Evolutionary conservation across 192 early-diverging fungal genomes (phyloP).

Genomic region (Jimgerdemannia lactiflua): DNA sequence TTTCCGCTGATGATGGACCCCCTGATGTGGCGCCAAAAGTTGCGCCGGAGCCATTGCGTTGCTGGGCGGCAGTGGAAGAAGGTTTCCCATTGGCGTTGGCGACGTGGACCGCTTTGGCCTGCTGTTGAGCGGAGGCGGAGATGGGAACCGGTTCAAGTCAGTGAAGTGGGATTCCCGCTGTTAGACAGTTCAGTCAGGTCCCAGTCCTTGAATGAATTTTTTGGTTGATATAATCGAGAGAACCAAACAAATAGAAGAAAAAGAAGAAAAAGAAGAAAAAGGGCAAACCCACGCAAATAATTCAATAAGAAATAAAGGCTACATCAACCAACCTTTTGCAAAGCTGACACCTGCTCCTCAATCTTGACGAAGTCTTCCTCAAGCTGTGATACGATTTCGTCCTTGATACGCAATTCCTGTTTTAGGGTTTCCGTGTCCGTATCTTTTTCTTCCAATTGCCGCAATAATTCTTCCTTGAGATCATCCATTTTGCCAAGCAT

Average conservation of each 20-base stretch:
- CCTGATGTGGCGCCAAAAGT: not conserved
- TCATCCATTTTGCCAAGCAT: conserved; percentile 27
- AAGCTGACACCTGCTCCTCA: conserved; percentile 22
- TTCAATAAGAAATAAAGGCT: no score
- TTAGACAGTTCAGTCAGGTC: conserved; percentile 15
- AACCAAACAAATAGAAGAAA: not conserved
- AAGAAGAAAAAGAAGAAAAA: no score
- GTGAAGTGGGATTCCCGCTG: not conserved
- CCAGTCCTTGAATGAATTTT: conserved; percentile 10
- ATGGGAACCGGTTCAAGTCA: not conserved
- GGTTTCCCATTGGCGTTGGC: not conserved
- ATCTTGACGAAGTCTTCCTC: conserved; percentile 33
- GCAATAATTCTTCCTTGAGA: conserved; percentile 20
- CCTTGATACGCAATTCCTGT: conserved; percentile 32
- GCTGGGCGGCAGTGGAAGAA: not conserved
- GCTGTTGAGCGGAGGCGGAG: not conserved
- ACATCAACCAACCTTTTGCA: conserved; percentile 30
- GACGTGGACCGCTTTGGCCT: not conserved
- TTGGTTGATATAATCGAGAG: not conserved
- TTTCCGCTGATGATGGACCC: not conserved
- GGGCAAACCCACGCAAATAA: no score
- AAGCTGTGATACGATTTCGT: conserved; percentile 32
- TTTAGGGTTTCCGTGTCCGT: conserved; percentile 32
- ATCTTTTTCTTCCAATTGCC: conserved; percentile 27
- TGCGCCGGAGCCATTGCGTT: not conserved